Evolutionary conservation across 768 basidiomycete genomes (phyloP), one percentile per base, ranked within the genome.

Genomic region (Baorangia bicolor): DNA sequence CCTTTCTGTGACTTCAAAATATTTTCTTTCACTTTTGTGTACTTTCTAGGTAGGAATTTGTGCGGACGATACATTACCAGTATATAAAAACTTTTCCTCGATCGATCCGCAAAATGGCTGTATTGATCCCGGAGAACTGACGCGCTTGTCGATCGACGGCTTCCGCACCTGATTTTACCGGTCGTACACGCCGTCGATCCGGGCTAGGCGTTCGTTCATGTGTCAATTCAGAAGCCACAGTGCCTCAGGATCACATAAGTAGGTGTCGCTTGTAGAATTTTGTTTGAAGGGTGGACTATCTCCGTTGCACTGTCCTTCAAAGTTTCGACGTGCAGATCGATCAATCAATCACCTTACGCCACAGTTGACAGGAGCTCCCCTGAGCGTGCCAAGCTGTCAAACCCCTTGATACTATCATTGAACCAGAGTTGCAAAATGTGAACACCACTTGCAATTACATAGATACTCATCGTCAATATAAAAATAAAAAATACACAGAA

Each of bases 11-110:
- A 33, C 37, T 28, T 39, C 25, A 28, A 28, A 31, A 43, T 12
- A 23, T 18, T 23, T 18, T 46, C 30, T 25, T 42, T 31, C 31
- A 13, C 23, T 38, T 21, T n/a, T 48, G 56, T 48, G 56, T 64
- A 51, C 43, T 38, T 35, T 1, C 7, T 27, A 42, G 33, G 38
- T n/a, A n/a, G 33, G 41, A 21, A 9, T 31, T 41, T 49, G 28
- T 31, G 39, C 30, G 51, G 43, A 23, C 25, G 18, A 30, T 53
- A 18, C 9, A 31, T 37, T 58, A 16, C 44, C 43, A 34, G 35
- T 21, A 31, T n/a, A 27, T 20, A 51, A 14, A 13, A 51, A 13
- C 4, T 7, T 39, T 20, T 8, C 13, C 10, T 44, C 4, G 16
- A 18, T 43, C 1, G 13, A 25, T 40, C 38, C 11, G n/a, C 20